Base-by-base conservation (phyloP, 2,329 filamentous ascomycete genomes). In the Penicillium sp. region DNA sequence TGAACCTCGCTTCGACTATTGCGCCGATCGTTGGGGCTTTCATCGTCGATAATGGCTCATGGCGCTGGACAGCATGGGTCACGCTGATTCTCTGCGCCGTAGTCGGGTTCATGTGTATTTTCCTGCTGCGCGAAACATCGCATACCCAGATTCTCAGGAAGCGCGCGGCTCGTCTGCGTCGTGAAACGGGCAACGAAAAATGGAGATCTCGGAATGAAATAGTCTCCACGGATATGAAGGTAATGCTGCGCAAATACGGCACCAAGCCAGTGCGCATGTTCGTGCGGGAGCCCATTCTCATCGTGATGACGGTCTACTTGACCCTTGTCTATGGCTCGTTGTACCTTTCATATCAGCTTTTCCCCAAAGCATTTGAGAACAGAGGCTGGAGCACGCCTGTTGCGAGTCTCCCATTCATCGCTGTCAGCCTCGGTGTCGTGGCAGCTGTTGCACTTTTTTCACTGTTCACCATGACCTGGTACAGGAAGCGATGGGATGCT, bases 41-140 rank as follows among this genome's bases (percentile, higher is more conserved):
- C 48, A 73, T 80, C 12, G 74, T 75, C 0, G 67, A 77, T 43
- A 73, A 67, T 15, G 59, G 74, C 2, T 77, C 77, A 6, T 83
- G 81, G 81, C 68, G 80, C 21, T 83, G 81, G 79, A 82, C 78
- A 0, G 74, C 74, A 6, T 84, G 80, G 73, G 69, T 81, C 23
- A 81, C 78, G 0, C 60, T 79, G 43, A 80, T 83, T 24, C 70
- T 79, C 56, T 69, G 68, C 3, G 64, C 61, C 6, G 58, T 70
- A 8, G 71, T 79, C 49, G 73, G 72, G 4, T 45, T 72, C 3
- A 51, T 78, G 8, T 73, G 70, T 0, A 54, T 77, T 4, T 53
- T 78, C 33, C 58, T 76, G 9, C 65, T 81, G 2, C 75, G 74
- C 1, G 81, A 84, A 62, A 76, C 79, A 0, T 80, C 74, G 13